A percentile compares a stretch with the other conserved stretches of the same genome.
Conservation (phyloP, 345 rosid genomes). For the Pistacia vera region DNA sequence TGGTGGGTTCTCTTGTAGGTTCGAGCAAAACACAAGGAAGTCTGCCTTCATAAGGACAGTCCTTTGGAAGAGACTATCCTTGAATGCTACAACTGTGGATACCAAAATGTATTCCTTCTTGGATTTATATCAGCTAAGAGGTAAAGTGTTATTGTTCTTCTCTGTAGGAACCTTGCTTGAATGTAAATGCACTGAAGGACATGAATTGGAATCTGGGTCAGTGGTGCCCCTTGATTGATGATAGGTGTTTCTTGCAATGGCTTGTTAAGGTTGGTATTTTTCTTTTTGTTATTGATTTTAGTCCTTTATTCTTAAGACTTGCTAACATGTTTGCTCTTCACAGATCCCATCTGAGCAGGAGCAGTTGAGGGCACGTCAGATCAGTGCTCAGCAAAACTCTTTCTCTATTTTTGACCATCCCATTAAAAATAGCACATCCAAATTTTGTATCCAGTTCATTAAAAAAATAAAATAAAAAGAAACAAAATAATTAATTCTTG, state of each 20-base stretch:
- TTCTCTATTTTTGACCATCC: conserved; percentile 30
- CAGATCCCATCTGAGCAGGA: conserved; percentile 99
- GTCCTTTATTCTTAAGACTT: conserved; percentile 11
- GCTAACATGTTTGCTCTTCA: conserved; percentile 23
- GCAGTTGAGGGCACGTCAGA: conserved; percentile 98
- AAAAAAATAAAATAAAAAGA: conserved; percentile 29
- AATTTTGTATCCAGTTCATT: conserved; percentile 27
- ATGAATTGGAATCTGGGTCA: conserved; percentile 99
- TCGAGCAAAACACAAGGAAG: conserved; percentile 98
- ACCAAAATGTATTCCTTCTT: conserved; percentile 96
- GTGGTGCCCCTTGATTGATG: conserved; percentile 99
- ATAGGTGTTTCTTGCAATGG: conserved; percentile 98
- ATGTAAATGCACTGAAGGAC: conserved; percentile 97
- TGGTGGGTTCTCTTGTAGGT: conserved; percentile 51
- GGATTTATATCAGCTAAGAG: conserved; percentile 98
- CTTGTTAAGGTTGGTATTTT: conserved; percentile 82
- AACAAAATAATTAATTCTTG: not conserved
- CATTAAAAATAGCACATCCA: not conserved
- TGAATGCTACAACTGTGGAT: conserved; percentile 99
- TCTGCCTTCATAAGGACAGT: conserved; percentile 99
- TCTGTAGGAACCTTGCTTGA: conserved; percentile 99
- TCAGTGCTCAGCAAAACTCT: conserved; percentile 54
- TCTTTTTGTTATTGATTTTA: not conserved
- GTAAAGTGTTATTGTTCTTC: conserved; percentile 98
- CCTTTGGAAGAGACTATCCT: conserved; percentile 98